phyloP scores from a whole-genome alignment of 164 flowering plant species.

The Piper betle region DNA sequence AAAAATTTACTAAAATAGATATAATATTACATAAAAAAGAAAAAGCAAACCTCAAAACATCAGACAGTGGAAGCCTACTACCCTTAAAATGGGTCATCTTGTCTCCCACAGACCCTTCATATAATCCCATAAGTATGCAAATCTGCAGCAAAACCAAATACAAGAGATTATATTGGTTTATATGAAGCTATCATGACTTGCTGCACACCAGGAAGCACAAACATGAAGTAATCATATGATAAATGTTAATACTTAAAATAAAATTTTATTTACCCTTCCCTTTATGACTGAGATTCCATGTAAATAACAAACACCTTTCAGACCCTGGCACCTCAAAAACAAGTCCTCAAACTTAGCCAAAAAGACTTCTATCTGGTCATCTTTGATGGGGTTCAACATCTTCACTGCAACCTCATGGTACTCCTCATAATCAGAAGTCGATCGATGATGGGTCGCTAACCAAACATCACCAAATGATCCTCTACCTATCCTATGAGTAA shows the following conservation, averaged over 20 bases:
- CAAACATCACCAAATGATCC: conserved; percentile 90
- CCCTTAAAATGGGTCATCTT: conserved; percentile 56
- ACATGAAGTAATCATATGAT: too few species aligned
- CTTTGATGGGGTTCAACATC: conserved; percentile 58
- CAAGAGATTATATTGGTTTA: not conserved
- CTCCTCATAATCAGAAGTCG: conserved; percentile 53
- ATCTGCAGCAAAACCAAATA: conserved; percentile 26
- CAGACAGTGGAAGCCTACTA: conserved; percentile 55
- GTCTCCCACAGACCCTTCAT: conserved; percentile 83
- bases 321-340: conserved; percentile 35
- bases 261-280: conserved; percentile 43
- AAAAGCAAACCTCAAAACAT: conserved; percentile 51
- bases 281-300: conserved; percentile 54
- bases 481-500: conserved; percentile 74
- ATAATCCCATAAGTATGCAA: conserved; percentile 70
- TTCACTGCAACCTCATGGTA: conserved; percentile 84
- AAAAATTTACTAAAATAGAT: too few species aligned
- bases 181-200: not conserved
- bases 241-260: not conserved
- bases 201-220: too few species aligned
- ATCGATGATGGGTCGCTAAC: conserved; percentile 78
- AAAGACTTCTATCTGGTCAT: conserved; percentile 30
- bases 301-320: conserved; percentile 46
- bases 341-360: conserved; percentile 39
- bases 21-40: not conserved